Evolutionary conservation across 352 stramenopile genomes (phyloP).

Genomic region (Paralagenidium karlingii): DNA sequence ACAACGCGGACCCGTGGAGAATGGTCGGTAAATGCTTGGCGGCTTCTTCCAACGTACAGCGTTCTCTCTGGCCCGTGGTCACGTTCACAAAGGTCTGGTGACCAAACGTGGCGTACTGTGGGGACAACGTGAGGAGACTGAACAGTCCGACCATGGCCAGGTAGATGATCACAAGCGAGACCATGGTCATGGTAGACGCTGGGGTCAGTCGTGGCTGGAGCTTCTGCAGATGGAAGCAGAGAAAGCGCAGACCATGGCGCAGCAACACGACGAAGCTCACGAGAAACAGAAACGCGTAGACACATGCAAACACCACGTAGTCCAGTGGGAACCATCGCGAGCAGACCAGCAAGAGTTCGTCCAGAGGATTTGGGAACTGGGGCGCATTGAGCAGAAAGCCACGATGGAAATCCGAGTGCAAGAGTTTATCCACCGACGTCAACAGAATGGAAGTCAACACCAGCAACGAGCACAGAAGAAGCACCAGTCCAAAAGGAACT

Average conservation of each 20-base stretch:
- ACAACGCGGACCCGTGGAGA: no score
- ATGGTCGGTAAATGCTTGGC: no score
- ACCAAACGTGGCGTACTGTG: conserved; percentile 78
- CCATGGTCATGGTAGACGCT: conserved; percentile 60
- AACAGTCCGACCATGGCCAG: conserved; percentile 75
- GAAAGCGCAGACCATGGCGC: conserved; percentile 61
- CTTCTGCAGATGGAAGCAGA: conserved; percentile 63
- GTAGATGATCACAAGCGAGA: conserved; percentile 72
- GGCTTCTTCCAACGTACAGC: conserved; percentile 58
- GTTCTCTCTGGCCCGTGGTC: conserved; percentile 18
- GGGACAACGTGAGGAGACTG: conserved; percentile 61
- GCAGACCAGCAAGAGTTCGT: conserved; percentile 53
- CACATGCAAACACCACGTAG: conserved; percentile 66
- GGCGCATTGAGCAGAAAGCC: conserved; percentile 62
- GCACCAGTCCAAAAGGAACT: conserved; percentile 43
- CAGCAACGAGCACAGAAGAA: conserved; percentile 52
- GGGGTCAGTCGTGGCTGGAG: conserved; percentile 62
- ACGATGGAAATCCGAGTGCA: conserved; percentile 49
- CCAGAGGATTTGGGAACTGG: conserved; percentile 57
- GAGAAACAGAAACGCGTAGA: conserved; percentile 71
- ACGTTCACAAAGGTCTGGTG: conserved; percentile 54
- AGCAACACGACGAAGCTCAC: conserved; percentile 62
- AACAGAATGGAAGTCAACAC: conserved; percentile 60
- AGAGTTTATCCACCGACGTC: conserved; percentile 70
- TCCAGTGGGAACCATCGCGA: conserved; percentile 71